Conservation (phyloP, 495 filamentous ascomycete species). For the Viridothelium virens region DNA sequence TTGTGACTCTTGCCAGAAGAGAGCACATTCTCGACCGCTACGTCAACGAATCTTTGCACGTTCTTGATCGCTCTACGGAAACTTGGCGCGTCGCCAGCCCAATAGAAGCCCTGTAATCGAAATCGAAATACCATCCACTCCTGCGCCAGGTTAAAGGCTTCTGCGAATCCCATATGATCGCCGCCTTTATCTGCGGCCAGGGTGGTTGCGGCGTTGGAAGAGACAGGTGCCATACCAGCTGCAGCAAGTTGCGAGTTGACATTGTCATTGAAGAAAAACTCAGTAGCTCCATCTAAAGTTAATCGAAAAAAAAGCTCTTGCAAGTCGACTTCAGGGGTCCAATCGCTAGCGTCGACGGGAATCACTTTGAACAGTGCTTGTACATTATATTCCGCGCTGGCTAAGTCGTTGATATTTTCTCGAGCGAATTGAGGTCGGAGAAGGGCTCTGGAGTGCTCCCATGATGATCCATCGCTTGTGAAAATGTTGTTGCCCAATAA, state of each 20-base stretch:
- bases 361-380: conserved; percentile 27
- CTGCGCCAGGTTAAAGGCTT: conserved; percentile 28
- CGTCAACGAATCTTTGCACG: conserved; percentile 13
- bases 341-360: conserved; percentile 18
- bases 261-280: conserved; percentile 55
- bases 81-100: conserved; percentile 18
- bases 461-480: conserved; percentile 56
- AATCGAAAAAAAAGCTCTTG: conserved; percentile 54
- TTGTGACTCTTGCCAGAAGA: conserved; percentile 15
- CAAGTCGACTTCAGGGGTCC: conserved; percentile 36
- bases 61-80: conserved; percentile 16
- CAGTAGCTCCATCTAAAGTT: conserved; percentile 61
- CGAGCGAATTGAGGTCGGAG: conserved; percentile 48
- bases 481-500: conserved; percentile 59
- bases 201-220: conserved; percentile 8
- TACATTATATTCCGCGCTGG: conserved; percentile 22
- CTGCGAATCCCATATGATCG: conserved; percentile 24
- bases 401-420: conserved; percentile 38
- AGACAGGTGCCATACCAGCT: conserved; percentile 20
- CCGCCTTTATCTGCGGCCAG: neutral
- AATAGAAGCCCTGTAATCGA: conserved; percentile 25
- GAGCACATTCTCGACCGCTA: conserved; percentile 12
- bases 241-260: conserved; percentile 24
- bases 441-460: conserved; percentile 51
- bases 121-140: conserved; percentile 31